Evolutionary conservation across 192 early-diverging fungal genomes (phyloP).

Genomic region (Podila horticola): DNA sequence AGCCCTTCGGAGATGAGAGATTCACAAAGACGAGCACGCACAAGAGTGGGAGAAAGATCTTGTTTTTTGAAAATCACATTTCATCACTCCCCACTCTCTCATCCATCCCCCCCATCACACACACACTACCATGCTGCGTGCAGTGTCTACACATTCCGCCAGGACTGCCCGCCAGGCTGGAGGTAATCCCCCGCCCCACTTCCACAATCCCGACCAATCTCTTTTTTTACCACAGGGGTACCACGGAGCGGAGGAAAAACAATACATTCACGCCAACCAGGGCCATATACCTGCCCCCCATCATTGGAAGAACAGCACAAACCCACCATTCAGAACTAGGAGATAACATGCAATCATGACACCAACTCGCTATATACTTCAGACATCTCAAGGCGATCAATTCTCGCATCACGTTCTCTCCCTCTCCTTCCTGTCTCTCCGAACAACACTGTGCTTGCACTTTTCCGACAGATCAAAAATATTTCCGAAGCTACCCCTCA

Average conservation of each 20-base stretch:
- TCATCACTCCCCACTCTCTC: conserved; percentile 1
- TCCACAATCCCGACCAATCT: neutral
- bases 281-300: too few species aligned
- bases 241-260: neutral
- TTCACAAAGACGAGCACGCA: conserved; percentile 2
- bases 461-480: conserved; percentile 4
- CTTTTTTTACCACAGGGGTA: neutral
- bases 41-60: neutral
- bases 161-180: conserved; percentile 2
- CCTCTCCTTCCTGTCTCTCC: neutral
- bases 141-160: conserved; percentile 7
- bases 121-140: conserved; percentile 6
- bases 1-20: neutral
- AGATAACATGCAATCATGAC: too few species aligned
- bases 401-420: neutral
- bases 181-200: neutral
- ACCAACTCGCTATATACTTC: too few species aligned
- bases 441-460: neutral
- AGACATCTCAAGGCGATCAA: too few species aligned
- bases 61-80: conserved; percentile 4
- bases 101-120: neutral
- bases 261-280: neutral
- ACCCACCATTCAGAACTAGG: too few species aligned
- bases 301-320: too few species aligned
- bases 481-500: neutral